Evolutionary conservation across 495 filamentous ascomycete genomes (phyloP).

Genomic region (Tuber indicum): DNA sequence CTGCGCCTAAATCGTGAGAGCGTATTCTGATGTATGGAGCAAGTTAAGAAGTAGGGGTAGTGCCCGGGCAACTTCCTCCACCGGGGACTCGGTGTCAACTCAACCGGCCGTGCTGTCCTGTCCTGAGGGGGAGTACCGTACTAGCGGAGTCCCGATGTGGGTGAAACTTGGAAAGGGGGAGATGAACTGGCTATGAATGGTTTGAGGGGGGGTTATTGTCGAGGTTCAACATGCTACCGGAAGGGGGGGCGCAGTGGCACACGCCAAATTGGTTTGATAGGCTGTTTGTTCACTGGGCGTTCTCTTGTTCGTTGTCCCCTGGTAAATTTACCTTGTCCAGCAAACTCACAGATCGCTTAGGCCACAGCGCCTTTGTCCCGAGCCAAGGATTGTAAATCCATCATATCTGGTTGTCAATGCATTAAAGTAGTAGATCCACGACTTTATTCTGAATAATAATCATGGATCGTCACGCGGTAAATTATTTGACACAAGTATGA

Average conservation of each 20-base stretch:
- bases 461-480: background rate
- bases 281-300: too few species aligned
- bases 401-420: too few species aligned
- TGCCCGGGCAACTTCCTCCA: background rate
- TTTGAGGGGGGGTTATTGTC: background rate
- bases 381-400: too few species aligned
- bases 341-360: too few species aligned
- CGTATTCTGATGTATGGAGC: background rate
- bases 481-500: background rate
- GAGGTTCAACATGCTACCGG: background rate
- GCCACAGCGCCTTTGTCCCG: too few species aligned
- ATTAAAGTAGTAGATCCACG: background rate
- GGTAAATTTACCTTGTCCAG: too few species aligned
- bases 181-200: background rate
- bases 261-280: too few species aligned
- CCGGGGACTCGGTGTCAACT: background rate
- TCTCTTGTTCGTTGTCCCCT: too few species aligned
- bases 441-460: background rate
- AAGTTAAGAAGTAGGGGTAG: background rate
- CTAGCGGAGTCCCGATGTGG: background rate
- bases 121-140: background rate
- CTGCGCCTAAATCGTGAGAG: background rate
- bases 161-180: background rate
- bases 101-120: background rate
- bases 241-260: too few species aligned